Evolutionary conservation across 2,329 filamentous ascomycete species (phyloP).

Genomic region (Phyllosticta paracitricarpa): DNA sequence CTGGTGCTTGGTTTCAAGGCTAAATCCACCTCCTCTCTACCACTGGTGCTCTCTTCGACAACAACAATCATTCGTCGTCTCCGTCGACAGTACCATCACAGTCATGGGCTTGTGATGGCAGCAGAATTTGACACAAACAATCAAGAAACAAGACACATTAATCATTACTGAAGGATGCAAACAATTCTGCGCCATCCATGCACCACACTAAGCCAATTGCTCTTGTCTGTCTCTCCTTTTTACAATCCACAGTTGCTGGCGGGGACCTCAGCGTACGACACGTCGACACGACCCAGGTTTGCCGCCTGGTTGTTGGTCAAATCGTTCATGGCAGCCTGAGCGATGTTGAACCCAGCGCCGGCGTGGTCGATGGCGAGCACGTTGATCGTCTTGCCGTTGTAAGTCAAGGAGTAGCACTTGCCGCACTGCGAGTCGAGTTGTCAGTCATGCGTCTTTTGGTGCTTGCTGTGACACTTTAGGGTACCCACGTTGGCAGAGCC

Average conservation of each 20-base stretch:
- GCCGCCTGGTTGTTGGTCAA: slow-evolving; percentile 35
- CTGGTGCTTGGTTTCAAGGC: neutral
- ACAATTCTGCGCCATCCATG: neutral
- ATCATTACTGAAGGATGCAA: neutral
- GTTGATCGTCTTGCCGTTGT: slow-evolving; percentile 37
- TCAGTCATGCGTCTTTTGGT: neutral
- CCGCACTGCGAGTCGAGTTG: slow-evolving; percentile 33
- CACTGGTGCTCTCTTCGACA: neutral
- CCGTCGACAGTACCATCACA: neutral
- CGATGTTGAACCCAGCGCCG: slow-evolving; percentile 40
- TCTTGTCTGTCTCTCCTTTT: neutral
- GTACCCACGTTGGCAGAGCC: slow-evolving; percentile 25
- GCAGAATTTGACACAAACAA: neutral
- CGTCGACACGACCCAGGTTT: slow-evolving; percentile 35
- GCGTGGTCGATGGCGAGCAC: slow-evolving; percentile 40
- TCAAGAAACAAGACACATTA: neutral
- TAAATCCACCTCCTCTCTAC: neutral
- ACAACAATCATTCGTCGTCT: neutral
- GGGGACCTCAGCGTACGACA: slow-evolving; percentile 27
- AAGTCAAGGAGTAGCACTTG: slow-evolving; percentile 43
- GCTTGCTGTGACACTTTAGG: neutral
- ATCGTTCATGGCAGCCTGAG: slow-evolving; percentile 37
- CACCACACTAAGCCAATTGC: slow-evolving; percentile 15
- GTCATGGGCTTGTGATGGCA: neutral
- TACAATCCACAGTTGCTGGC: slow-evolving; percentile 25